A percentile compares a stretch with the other conserved stretches of the same genome.
phyloP scores from a whole-genome alignment of 495 filamentous ascomycete genomes.

The Daldinia vernicosa region DNA sequence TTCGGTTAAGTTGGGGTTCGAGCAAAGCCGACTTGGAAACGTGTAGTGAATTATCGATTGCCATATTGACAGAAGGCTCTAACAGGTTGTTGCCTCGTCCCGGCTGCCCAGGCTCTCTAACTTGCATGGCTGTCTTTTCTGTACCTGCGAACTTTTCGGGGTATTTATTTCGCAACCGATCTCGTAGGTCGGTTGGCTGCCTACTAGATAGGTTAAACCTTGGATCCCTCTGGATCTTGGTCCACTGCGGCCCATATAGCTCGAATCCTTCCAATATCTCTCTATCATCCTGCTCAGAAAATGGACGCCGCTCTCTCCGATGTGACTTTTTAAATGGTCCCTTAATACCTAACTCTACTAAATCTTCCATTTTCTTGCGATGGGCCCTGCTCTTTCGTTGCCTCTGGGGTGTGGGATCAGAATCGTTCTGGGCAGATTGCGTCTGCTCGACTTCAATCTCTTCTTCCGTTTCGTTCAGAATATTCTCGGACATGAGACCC shows the following conservation, averaged over 20 bases:
- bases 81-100: constrained; percentile 44
- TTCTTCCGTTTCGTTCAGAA: constrained; percentile 55
- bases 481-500: constrained; percentile 57
- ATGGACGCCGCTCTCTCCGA: constrained; percentile 67
- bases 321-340: constrained; percentile 63
- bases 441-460: constrained; percentile 34
- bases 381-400: constrained; percentile 60
- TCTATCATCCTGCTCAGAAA: constrained; percentile 78
- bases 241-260: constrained; percentile 81
- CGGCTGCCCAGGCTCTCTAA: constrained; percentile 46
- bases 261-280: constrained; percentile 79
- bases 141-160: constrained; percentile 65
- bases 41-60: constrained; percentile 48
- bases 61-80: constrained; percentile 54
- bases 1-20: constrained; percentile 52
- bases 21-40: constrained; percentile 43
- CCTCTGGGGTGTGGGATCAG: constrained; percentile 42
- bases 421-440: constrained; percentile 40
- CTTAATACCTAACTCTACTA: constrained; percentile 65
- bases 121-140: constrained; percentile 65
- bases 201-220: constrained; percentile 71
- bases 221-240: constrained; percentile 76
- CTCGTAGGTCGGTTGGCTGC: constrained; percentile 80
- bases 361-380: constrained; percentile 63
- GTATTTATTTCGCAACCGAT: constrained; percentile 82